These are phyloP conservation scores for Leccinum subrobustum DNA, from an alignment of 1,284 basidiomycete genomes.

Conservation along the genomic window DNA sequence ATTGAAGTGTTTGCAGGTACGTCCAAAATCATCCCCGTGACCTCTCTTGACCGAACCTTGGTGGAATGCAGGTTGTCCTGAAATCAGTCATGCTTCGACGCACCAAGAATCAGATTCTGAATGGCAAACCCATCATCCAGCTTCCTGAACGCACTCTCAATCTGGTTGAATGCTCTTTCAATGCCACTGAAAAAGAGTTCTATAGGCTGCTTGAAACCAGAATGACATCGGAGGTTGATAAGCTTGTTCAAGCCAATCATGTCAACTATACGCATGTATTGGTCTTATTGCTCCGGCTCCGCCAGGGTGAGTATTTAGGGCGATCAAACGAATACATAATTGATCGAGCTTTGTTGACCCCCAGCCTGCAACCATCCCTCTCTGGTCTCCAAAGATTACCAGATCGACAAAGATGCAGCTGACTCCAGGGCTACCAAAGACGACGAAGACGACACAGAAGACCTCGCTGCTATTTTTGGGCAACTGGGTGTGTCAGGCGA, in stretches of 20 bases:
- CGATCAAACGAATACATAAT: not conserved
- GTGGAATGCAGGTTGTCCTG: conserved; percentile 62
- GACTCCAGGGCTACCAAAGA: conserved; percentile 59
- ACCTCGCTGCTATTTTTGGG: conserved; percentile 72
- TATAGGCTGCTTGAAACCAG: conserved; percentile 78
- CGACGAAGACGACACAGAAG: conserved; percentile 56
- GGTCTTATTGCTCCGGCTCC: conserved; percentile 78
- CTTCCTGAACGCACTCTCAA: conserved; percentile 78
- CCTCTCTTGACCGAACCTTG: not conserved
- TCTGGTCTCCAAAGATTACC: conserved; percentile 75
- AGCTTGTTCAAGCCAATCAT: conserved; percentile 58
- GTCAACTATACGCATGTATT: conserved; percentile 85
- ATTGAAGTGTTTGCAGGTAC: conserved; percentile 81
- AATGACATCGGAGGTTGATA: conserved; percentile 73
- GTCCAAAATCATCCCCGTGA: conserved; percentile 9
- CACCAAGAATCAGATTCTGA: conserved; percentile 78
- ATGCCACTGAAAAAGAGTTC: conserved; percentile 75
- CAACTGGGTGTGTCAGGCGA: conserved; percentile 61
- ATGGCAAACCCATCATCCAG: conserved; percentile 85
- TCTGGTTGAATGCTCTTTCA: conserved; percentile 73
- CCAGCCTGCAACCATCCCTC: conserved; percentile 88
- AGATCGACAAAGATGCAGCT: conserved; percentile 69
- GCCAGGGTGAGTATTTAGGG: conserved; percentile 66
- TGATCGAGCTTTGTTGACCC: conserved; percentile 6
- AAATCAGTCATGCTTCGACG: conserved; percentile 90